phyloP scores from a whole-genome alignment of 2,329 filamentous ascomycete species.

The Dactylellina drechsleri region DNA sequence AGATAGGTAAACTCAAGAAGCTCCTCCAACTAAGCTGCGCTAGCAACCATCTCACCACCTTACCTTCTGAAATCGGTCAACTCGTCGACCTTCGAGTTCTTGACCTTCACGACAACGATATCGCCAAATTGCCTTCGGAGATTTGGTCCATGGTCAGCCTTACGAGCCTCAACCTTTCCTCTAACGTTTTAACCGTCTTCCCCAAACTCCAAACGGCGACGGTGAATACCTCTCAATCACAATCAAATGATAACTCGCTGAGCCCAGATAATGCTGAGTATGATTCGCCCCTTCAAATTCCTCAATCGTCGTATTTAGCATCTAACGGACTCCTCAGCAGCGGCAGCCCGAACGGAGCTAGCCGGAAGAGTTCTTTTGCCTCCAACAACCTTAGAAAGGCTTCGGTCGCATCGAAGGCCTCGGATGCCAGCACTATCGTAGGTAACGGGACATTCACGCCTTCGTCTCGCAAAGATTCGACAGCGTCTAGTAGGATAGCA shows the following conservation, averaged over 20 bases:
- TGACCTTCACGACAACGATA: slow-evolving; percentile 92
- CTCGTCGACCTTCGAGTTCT: slow-evolving; percentile 84
- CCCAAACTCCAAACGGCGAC: slow-evolving; percentile 74
- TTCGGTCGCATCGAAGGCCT: slow-evolving; percentile 84
- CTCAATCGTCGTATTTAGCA: slow-evolving; percentile 75
- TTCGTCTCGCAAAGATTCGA: slow-evolving; percentile 83
- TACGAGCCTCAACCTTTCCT: slow-evolving; percentile 92
- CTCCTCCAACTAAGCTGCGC: slow-evolving; percentile 94
- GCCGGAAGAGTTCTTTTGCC: slow-evolving; percentile 83
- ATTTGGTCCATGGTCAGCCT: slow-evolving; percentile 95
- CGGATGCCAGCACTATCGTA: slow-evolving; percentile 77
- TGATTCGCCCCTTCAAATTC: slow-evolving; percentile 27
- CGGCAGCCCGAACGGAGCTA: slow-evolving; percentile 72
- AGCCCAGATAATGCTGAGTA: slow-evolving; percentile 58
- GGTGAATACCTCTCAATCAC: slow-evolving; percentile 70
- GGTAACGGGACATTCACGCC: slow-evolving; percentile 66
- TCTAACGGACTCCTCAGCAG: slow-evolving; percentile 80
- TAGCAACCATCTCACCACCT: slow-evolving; percentile 83
- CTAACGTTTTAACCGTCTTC: slow-evolving; percentile 89
- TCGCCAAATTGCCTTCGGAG: slow-evolving; percentile 86
- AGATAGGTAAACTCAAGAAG: slow-evolving; percentile 83
- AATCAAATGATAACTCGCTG: slow-evolving; percentile 63
- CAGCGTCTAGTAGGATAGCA: slow-evolving; percentile 78
- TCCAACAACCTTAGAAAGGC: slow-evolving; percentile 64
- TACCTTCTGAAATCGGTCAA: slow-evolving; percentile 88